Conservation (phyloP, 2,329 filamentous ascomycete species). For the Diaporthe sp. region DNA sequence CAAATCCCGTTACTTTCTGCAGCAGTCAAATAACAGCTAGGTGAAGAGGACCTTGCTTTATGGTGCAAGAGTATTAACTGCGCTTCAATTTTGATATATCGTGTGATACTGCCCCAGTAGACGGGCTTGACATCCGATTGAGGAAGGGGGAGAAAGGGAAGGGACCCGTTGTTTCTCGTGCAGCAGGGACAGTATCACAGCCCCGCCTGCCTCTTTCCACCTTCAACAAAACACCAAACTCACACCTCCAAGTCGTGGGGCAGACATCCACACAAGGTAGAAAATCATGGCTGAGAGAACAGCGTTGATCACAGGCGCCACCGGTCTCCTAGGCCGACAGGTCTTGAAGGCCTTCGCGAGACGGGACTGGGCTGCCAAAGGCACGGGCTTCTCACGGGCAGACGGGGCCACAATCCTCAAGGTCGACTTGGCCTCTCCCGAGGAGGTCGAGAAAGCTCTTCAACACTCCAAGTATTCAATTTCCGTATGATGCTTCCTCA, state of each 20-base stretch:
- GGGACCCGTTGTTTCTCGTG: neutral
- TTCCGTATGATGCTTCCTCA: neutral
- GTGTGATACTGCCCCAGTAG: neutral
- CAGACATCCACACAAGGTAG: neutral
- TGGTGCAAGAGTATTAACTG: neutral
- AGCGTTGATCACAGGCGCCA: slow-evolving; percentile 85
- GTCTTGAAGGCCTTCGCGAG: slow-evolving; percentile 78
- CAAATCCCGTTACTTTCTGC: neutral
- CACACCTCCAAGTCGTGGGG: neutral
- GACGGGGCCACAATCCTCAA: slow-evolving; percentile 76
- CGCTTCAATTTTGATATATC: neutral
- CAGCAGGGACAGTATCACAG: neutral
- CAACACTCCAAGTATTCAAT: slow-evolving; percentile 64
- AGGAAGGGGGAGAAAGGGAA: neutral
- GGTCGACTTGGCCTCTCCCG: slow-evolving; percentile 62
- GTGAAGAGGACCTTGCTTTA: neutral
- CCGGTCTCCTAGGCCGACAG: slow-evolving; percentile 85
- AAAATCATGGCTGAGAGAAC: slow-evolving; percentile 57
- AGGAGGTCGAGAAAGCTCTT: slow-evolving; percentile 63
- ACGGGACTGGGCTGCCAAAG: slow-evolving; percentile 77
- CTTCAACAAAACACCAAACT: slow-evolving; percentile 13
- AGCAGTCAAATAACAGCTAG: neutral
- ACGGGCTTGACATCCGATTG: neutral
- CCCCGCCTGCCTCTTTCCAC: neutral
- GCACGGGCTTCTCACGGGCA: slow-evolving; percentile 80